Conservation (phyloP, 2,329 filamentous ascomycete species). For the Claviceps sorghi region DNA sequence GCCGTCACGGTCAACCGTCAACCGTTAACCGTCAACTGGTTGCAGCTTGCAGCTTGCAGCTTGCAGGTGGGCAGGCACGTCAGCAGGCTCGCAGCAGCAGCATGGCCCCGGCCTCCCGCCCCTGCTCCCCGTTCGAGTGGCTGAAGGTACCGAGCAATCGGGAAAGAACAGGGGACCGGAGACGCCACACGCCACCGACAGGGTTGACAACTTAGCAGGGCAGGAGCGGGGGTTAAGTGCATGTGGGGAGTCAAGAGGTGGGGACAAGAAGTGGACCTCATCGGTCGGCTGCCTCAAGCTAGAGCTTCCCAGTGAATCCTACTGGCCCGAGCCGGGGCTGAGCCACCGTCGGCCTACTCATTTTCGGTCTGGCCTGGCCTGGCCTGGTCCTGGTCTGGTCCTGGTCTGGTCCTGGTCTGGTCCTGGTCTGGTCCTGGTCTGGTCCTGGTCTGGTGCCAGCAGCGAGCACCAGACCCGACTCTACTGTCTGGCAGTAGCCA, state of each 20-base stretch:
- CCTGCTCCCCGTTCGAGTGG: not conserved
- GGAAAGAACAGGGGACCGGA: conserved; percentile 1
- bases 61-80: not conserved
- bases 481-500: not conserved
- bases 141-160: conserved; percentile 5
- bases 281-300: not conserved
- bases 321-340: not conserved
- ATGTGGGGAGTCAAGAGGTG: too few species aligned
- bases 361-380: too few species aligned
- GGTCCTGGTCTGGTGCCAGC: too few species aligned
- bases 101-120: not conserved
- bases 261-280: not conserved
- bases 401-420: too few species aligned
- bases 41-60: too few species aligned
- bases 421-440: too few species aligned
- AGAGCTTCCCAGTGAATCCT: not conserved
- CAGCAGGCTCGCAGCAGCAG: not conserved
- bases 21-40: too few species aligned
- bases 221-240: too few species aligned
- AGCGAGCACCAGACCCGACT: not conserved
- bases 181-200: not conserved
- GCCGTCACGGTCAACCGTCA: not conserved
- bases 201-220: not conserved
- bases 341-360: not conserved
- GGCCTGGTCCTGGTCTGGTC: too few species aligned